Conservation (phyloP, 805 yeast species). For the Suhomyces emberorum region DNA sequence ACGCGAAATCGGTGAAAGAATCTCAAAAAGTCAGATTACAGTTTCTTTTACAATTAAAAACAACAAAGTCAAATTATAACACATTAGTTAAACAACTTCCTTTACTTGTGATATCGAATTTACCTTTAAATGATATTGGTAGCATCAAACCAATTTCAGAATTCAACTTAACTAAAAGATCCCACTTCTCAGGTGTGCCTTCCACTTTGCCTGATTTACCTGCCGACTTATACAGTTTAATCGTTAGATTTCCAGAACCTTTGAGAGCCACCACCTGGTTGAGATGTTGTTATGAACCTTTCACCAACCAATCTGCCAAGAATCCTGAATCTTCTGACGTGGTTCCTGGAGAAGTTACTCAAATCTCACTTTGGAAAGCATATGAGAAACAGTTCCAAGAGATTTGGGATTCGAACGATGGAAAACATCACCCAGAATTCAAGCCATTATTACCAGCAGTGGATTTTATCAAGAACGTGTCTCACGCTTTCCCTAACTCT, state of each 20-base stretch:
- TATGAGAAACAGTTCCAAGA: conserved; percentile 84
- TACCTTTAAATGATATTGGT: conserved; percentile 34
- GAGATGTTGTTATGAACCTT: conserved; percentile 84
- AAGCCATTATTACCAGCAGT: conserved; percentile 79
- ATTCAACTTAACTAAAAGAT: conserved; percentile 48
- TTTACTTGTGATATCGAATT: conserved; percentile 41
- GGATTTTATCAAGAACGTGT: conserved; percentile 92
- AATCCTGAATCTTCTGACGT: conserved; percentile 16
- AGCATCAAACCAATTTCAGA: conserved; percentile 20
- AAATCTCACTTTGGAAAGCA: conserved; percentile 92
- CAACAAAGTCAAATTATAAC: conserved; percentile 46
- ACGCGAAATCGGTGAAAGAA: conserved; percentile 24
- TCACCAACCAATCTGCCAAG: conserved; percentile 22
- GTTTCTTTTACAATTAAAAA: conserved; percentile 52
- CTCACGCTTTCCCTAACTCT: conserved; percentile 81
- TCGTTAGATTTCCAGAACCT: conserved; percentile 75
- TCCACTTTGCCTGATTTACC: conserved; percentile 60
- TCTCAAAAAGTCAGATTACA: conserved; percentile 37
- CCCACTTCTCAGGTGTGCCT: conserved; percentile 50
- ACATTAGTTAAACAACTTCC: conserved; percentile 62
- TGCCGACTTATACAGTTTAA: conserved; percentile 51
- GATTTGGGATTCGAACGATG: conserved; percentile 50
- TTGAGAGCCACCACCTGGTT: conserved; percentile 92
- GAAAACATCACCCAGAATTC: conserved; percentile 18
- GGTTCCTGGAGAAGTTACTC: conserved; percentile 77